phyloP scores from a whole-genome alignment of 805 yeast species.

The Candida suzukii region DNA sequence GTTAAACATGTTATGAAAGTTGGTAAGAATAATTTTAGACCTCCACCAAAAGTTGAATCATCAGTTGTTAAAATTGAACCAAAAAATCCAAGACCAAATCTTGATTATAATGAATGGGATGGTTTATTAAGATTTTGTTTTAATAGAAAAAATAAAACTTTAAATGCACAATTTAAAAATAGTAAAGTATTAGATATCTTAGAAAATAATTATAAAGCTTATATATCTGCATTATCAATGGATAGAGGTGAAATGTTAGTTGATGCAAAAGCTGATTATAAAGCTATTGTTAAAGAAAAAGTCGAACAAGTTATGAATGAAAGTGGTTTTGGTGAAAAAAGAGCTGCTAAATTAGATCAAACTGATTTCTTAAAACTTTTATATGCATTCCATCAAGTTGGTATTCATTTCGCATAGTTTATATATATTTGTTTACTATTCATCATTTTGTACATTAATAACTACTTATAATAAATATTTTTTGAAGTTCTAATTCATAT shows the following conservation, averaged over 20 bases:
- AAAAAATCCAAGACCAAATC: slow-evolving; percentile 87
- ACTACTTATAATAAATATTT: too few species aligned
- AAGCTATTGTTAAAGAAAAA: slow-evolving; percentile 53
- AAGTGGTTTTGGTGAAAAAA: slow-evolving; percentile 75
- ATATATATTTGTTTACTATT: not conserved
- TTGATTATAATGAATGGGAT: slow-evolving; percentile 95
- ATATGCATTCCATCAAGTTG: slow-evolving; percentile 94
- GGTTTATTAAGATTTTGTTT: slow-evolving; percentile 88
- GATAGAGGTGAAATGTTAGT: slow-evolving; percentile 43
- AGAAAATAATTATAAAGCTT: slow-evolving; percentile 83
- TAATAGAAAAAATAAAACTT: slow-evolving; percentile 88
- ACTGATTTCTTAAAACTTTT: slow-evolving; percentile 82
- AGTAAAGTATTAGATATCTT: slow-evolving; percentile 70
- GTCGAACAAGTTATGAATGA: slow-evolving; percentile 68
- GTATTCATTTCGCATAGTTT: slow-evolving; percentile 83
- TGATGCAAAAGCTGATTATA: slow-evolving; percentile 32
- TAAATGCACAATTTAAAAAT: slow-evolving; percentile 88
- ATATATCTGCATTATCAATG: slow-evolving; percentile 41
- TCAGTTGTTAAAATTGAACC: slow-evolving; percentile 92
- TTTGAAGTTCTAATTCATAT: too few species aligned
- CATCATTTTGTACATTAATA: slow-evolving; percentile 2
- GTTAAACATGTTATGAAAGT: slow-evolving; percentile 98
- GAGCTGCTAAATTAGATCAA: slow-evolving; percentile 94
- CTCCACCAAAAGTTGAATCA: slow-evolving; percentile 98
- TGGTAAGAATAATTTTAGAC: slow-evolving; percentile 92